Conservation (phyloP, 176 grass and related monocot genomes). For the Phoenix dactylifera region DNA sequence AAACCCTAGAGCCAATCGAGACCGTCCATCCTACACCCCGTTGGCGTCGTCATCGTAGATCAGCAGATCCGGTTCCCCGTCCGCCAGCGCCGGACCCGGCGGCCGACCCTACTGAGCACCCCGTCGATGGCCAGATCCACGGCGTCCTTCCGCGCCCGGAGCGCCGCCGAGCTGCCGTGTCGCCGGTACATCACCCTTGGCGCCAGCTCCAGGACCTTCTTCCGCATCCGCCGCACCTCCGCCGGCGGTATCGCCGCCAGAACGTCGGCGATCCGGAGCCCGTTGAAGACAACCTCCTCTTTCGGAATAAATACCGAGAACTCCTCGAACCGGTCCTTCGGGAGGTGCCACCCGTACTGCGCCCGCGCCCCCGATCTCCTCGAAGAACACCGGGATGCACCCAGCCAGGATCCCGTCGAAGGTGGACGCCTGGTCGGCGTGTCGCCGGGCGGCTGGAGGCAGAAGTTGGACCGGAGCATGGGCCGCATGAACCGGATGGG, state of each 20-base stretch:
- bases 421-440: slow-evolving; percentile 49
- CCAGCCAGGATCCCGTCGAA: slow-evolving; percentile 63
- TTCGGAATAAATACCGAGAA: slow-evolving; percentile 56
- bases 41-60: not conserved
- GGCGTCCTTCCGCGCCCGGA: slow-evolving; percentile 40
- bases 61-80: slow-evolving; percentile 5
- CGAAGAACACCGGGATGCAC: slow-evolving; percentile 64
- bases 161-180: slow-evolving; percentile 36
- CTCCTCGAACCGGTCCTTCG: slow-evolving; percentile 31
- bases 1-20: no score
- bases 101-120: slow-evolving; percentile 38
- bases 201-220: slow-evolving; percentile 34
- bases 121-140: slow-evolving; percentile 68
- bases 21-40: no score
- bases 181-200: slow-evolving; percentile 47
- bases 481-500: slow-evolving; percentile 34
- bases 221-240: slow-evolving; percentile 44
- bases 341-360: slow-evolving; percentile 69
- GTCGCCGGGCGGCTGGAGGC: slow-evolving; percentile 59
- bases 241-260: slow-evolving; percentile 36
- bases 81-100: slow-evolving; percentile 35
- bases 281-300: slow-evolving; percentile 51
- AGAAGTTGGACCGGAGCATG: slow-evolving; percentile 45
- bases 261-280: slow-evolving; percentile 16
- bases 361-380: slow-evolving; percentile 39